A percentile compares a stretch with the other conserved stretches of the same genome.
Conservation (phyloP, 73 alveolate genomes). For the Breviolum minutum region DNA sequence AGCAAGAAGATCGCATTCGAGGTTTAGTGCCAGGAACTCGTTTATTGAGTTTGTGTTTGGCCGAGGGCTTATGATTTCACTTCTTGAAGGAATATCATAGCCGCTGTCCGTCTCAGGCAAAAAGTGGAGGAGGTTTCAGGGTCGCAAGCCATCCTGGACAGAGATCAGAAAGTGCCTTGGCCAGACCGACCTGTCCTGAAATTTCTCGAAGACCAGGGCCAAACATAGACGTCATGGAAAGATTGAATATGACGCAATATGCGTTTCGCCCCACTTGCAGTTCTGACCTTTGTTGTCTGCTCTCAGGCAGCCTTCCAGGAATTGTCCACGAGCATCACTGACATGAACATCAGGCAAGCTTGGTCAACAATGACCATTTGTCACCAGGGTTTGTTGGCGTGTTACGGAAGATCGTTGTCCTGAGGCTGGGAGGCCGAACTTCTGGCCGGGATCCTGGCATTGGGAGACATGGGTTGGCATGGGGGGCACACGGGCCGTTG, state of each 20-base stretch:
- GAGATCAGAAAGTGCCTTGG: neutral
- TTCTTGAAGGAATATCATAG: neutral
- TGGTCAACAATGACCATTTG: neutral
- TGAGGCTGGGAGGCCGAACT: constrained; percentile 31
- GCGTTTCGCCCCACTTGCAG: neutral
- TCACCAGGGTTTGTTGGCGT: neutral
- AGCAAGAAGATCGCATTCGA: constrained; percentile 47
- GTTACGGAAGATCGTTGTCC: neutral
- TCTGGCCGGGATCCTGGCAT: neutral
- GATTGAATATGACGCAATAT: too few relatives aligned
- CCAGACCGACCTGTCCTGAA: neutral
- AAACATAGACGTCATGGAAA: too few relatives aligned
- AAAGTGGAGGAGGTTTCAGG: constrained; percentile 18
- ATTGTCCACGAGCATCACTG: constrained; percentile 39
- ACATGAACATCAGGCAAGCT: constrained; percentile 29
- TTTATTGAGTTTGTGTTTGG: too few relatives aligned
- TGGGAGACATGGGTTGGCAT: too few relatives aligned
- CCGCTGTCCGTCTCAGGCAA: neutral
- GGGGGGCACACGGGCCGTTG: too few relatives aligned
- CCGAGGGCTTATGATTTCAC: neutral
- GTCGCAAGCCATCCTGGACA: constrained; percentile 26
- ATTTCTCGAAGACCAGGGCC: neutral
- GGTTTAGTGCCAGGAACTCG: neutral
- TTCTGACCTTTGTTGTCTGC: neutral
- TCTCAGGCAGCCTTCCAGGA: constrained; percentile 25